Base-by-base conservation (phyloP, 1,139 yeast species). In the Lodderomyces jiufengensis region DNA sequence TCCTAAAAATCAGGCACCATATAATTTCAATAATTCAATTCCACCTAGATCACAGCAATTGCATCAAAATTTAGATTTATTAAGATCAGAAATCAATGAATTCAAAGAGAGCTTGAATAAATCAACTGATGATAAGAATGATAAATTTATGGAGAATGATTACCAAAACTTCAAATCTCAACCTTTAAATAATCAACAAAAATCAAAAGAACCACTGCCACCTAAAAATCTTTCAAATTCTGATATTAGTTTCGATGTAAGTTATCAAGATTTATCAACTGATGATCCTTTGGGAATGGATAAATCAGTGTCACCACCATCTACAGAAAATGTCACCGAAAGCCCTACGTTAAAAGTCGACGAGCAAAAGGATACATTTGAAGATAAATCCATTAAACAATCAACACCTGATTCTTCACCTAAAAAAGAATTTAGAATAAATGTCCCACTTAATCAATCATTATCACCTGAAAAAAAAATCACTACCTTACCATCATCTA, bases 81-180 rank as follows among this genome's bases (percentile, higher is more conserved):
- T 70, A 37, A 50, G 75, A 37, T 55, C 60, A 18, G 76, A 70
- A 47, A 67, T 70, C 39, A 69, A 69, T 43, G 74, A 70, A 39
- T 70, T 70, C 43, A 70, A 69, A 38, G 75, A 70, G 38, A 66
- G 70, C 39, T 55, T 69, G 44, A 58, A 57, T 31, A 57, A 53
- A 33, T 46, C 48, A 11, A 70, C 64, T 41, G 33, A 39, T 39
- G 11, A 45, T 41, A 18, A 12, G 16, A n/a, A 15, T 21, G 26
- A n/a, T n/a, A n/a, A n/a, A n/a, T n/a, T 28, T 27, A n/a, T 11
- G 8, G 18, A 11, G 21, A 29, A 18, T 18, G 20, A 18, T 18
- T 7, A 18, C 5, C 20, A 18, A 5, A 5, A 18, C 7, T 7
- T 42, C 5, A 18, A 18, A 18, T 18, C 20, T 18, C 7, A 5